Evolutionary conservation across 192 early-diverging fungal species (phyloP), one percentile per base, ranked within the genome.

Genomic region (Umbelopsis vinacea): DNA sequence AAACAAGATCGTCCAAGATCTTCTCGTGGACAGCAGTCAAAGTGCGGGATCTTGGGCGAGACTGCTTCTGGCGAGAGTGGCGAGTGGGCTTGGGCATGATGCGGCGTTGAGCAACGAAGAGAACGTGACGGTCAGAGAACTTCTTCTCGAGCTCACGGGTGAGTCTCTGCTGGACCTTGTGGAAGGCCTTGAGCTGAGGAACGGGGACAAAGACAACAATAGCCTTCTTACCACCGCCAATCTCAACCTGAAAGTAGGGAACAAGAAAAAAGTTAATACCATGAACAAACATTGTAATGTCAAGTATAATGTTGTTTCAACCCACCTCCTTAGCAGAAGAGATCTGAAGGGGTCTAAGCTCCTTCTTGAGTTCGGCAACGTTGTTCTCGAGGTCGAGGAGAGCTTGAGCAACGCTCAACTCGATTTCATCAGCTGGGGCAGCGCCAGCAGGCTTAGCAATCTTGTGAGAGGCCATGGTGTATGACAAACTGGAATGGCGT

Each of bases 81-180:
- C 93, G 93, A 78, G 90, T 89, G 70, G 97, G 97, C 90, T 95
- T 95, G 78, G 88, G 88, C 84, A 98, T 86, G 85, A 99, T 97
- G 78, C 95, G 93, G 74, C 97, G 94, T 87, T 98, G 93, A 73
- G 96, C 86, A 77, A 88, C 74, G 70, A 99, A 91, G 76, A 99
- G 88, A 67, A 99, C 93, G 87, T 99, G 97, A 75, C 96, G 93
- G 88, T 99, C 97, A 79, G 94, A 94, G 92, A 99, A 97, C 93
- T 99, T 99, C 94, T 99, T 99, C 90, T 99, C 97, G 79, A 99
- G 89, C 89, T 99, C 97, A 83, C 97, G 95, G 78, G 95, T 95
- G 67, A 99, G 92, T 80, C 92, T 88, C 55, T 70, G 45, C 87
- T 97, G 96, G 81, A 97, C 87, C 90, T 97, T 97, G 90, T 98